Percentiles rank a stretch among this genome's conserved stretches.
Conservation (phyloP, 805 yeast species). For the Wickerhamiella vanderwaltii region DNA sequence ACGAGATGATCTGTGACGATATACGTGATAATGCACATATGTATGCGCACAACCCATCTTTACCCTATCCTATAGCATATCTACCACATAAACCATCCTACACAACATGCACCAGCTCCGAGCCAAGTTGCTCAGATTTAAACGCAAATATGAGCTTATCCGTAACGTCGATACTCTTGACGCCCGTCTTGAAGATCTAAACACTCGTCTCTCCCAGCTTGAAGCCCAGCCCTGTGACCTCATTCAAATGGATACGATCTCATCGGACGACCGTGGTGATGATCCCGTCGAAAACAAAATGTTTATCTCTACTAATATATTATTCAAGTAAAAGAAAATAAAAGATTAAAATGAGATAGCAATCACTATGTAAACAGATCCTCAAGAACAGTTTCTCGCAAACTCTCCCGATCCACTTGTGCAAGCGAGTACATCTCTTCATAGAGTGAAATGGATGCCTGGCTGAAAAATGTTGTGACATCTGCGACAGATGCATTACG, state of each 20-base stretch:
- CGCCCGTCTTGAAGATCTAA: neutral
- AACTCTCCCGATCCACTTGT: conserved; percentile 32
- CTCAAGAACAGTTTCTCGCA: conserved; percentile 43
- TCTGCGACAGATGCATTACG: conserved; percentile 22
- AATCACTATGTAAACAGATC: conserved; percentile 38
- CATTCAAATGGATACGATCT: neutral
- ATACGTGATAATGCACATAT: too few species aligned
- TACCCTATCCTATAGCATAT: too few species aligned
- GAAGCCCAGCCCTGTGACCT: neutral
- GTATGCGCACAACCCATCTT: too few species aligned
- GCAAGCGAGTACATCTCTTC: conserved; percentile 51
- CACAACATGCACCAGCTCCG: too few species aligned
- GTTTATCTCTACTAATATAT: neutral
- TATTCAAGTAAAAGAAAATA: neutral
- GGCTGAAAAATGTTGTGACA: conserved; percentile 53
- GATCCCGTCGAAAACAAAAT: neutral
- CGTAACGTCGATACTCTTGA: neutral
- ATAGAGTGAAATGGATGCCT: conserved; percentile 49
- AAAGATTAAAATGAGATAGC: too few species aligned
- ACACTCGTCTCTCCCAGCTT: neutral
- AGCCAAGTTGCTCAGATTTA: too few species aligned
- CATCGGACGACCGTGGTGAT: neutral
- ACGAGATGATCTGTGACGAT: too few species aligned
- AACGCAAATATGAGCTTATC: neutral
- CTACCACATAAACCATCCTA: too few species aligned